A percentile compares a stretch with the other conserved stretches of the same genome.
phyloP scores from a whole-genome alignment of 176 grass and related monocot species.

The Elymus sibiricus region DNA sequence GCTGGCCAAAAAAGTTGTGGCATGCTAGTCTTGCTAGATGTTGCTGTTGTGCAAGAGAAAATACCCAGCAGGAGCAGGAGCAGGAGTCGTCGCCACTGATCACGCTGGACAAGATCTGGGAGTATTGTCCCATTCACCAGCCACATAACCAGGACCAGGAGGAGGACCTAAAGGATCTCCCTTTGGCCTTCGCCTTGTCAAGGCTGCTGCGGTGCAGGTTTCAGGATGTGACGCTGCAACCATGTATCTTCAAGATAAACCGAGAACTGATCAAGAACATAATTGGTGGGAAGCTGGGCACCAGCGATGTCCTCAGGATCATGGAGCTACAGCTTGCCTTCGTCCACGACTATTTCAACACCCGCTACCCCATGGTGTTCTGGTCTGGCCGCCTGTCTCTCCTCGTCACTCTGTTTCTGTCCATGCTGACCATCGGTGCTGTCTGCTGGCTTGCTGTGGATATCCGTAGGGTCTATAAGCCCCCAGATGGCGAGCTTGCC shows the following conservation, averaged over 20 bases:
- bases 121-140: neutral
- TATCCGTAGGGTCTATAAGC: neutral
- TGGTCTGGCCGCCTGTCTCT: neutral
- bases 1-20: neutral
- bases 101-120: conserved; percentile 14
- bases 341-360: conserved; percentile 1
- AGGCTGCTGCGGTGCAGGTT: conserved; percentile 7
- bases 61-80: neutral
- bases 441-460: neutral
- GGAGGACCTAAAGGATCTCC: neutral
- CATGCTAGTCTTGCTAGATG: neutral
- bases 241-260: neutral
- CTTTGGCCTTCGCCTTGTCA: neutral
- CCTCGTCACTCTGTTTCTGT: neutral
- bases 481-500: neutral
- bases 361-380: conserved; percentile 3
- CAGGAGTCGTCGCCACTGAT: neutral
- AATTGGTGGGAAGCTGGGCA: neutral
- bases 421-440: neutral
- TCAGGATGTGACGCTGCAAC: neutral
- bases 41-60: neutral
- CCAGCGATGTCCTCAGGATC: neutral
- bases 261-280: neutral
- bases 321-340: neutral
- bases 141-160: neutral